Percentiles rank a stretch among this genome's conserved stretches.
These are phyloP conservation scores for Przewalskia tangutica DNA, from an alignment of 257 asterid species.

Conservation along the genomic window DNA sequence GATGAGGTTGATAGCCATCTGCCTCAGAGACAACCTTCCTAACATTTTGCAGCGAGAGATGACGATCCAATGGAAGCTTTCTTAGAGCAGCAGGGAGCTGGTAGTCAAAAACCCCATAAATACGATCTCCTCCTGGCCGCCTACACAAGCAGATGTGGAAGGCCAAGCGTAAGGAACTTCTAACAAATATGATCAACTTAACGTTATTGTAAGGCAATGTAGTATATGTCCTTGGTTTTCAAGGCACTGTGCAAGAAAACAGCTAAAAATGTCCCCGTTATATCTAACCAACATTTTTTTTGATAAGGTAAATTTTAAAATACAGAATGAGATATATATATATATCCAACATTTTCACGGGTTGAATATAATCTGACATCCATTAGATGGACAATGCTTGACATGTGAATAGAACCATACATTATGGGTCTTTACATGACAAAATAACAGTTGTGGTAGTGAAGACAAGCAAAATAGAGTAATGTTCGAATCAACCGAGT, in stretches of 20 bases:
- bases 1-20: conserved; percentile 46
- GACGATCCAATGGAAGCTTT: conserved; percentile 34
- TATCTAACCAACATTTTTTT: background rate
- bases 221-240: background rate
- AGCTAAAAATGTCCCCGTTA: background rate
- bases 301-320: too few relatives aligned
- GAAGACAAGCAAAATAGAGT: conserved; percentile 1
- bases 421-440: background rate
- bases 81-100: conserved; percentile 36
- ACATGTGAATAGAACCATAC: background rate
- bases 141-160: conserved; percentile 7
- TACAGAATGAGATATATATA: background rate
- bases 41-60: conserved; percentile 30
- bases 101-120: conserved; percentile 32
- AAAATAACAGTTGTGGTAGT: background rate
- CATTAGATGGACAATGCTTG: background rate
- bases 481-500: background rate
- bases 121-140: conserved; percentile 41
- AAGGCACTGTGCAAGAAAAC: background rate
- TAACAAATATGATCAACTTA: background rate
- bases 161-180: background rate
- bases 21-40: conserved; percentile 35
- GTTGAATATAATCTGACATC: background rate
- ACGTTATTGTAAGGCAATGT: background rate
- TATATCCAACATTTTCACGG: background rate